phyloP scores from a whole-genome alignment of 2,329 filamentous ascomycete genomes.

The Graphilbum fragrans region DNA sequence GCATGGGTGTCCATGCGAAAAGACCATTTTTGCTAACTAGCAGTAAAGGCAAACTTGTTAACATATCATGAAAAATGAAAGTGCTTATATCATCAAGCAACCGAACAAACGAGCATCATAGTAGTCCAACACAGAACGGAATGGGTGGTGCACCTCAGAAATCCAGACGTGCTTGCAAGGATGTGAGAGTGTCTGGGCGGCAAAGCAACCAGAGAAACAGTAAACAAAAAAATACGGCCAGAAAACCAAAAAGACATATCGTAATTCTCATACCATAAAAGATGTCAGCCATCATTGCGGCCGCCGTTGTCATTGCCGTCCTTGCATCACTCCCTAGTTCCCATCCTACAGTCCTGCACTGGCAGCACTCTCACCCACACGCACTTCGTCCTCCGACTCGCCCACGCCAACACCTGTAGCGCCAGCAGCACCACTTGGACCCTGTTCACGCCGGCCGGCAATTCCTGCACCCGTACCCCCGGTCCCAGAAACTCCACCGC shows the following conservation, averaged over 20 bases:
- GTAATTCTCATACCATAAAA: too few relatives aligned
- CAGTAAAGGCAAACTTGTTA: too few relatives aligned
- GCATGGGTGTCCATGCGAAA: too few relatives aligned
- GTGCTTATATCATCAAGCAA: too few relatives aligned
- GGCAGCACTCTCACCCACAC: conserved; percentile 50
- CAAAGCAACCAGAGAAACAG: background rate
- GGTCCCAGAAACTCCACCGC: conserved; percentile 16
- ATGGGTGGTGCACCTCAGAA: too few relatives aligned
- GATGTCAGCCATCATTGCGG: too few relatives aligned
- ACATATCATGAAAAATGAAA: too few relatives aligned
- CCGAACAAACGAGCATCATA: background rate
- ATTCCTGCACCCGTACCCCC: conserved; percentile 29
- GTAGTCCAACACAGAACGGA: background rate
- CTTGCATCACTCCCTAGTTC: background rate
- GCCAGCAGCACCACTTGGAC: too few relatives aligned
- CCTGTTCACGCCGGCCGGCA: conserved; percentile 33
- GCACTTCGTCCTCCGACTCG: conserved; percentile 46
- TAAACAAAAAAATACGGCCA: background rate
- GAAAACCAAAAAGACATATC: background rate
- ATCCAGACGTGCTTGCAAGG: too few relatives aligned
- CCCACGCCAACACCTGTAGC: conserved; percentile 38
- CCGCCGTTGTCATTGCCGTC: background rate
- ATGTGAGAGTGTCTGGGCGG: background rate
- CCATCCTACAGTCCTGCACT: conserved; percentile 26
- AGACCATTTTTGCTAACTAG: too few relatives aligned